phyloP scores from a whole-genome alignment of 306 rosid genomes.

The Pachyrhizus erosus region DNA sequence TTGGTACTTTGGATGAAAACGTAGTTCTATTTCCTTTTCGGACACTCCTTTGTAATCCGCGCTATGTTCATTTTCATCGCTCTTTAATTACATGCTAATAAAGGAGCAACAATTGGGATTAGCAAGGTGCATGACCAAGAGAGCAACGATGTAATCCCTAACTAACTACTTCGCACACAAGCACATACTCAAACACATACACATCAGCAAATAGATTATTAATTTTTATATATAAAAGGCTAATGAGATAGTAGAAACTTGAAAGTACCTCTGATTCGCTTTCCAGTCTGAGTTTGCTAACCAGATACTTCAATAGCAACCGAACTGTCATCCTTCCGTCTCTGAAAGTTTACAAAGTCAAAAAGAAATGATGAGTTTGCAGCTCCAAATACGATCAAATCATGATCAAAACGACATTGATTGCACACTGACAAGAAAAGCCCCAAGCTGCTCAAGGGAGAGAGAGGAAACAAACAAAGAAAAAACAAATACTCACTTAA shows the following conservation, averaged over 20 bases:
- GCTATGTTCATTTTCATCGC: neutral
- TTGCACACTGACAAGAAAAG: constrained; percentile 39
- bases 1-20: constrained; percentile 48
- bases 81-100: constrained; percentile 12
- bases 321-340: constrained; percentile 97
- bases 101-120: constrained; percentile 27
- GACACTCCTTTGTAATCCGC: constrained; percentile 21
- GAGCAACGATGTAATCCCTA: constrained; percentile 16
- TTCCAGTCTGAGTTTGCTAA: constrained; percentile 77
- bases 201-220: neutral
- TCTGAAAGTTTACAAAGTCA: constrained; percentile 52
- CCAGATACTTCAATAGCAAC: constrained; percentile 87
- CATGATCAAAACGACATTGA: constrained; percentile 43
- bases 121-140: constrained; percentile 5
- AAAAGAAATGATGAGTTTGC: constrained; percentile 32
- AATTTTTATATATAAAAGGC: neutral
- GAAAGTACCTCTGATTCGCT: constrained; percentile 92
- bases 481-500: constrained; percentile 60
- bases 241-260: constrained; percentile 30
- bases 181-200: too few relatives aligned
- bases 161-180: neutral
- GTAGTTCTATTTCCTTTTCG: constrained; percentile 33
- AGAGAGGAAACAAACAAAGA: neutral
- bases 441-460: constrained; percentile 1
- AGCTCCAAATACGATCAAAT: constrained; percentile 33